Evolutionary conservation across 176 grass and related monocot species (phyloP).

Genomic region (Thinopyrum elongatum): DNA sequence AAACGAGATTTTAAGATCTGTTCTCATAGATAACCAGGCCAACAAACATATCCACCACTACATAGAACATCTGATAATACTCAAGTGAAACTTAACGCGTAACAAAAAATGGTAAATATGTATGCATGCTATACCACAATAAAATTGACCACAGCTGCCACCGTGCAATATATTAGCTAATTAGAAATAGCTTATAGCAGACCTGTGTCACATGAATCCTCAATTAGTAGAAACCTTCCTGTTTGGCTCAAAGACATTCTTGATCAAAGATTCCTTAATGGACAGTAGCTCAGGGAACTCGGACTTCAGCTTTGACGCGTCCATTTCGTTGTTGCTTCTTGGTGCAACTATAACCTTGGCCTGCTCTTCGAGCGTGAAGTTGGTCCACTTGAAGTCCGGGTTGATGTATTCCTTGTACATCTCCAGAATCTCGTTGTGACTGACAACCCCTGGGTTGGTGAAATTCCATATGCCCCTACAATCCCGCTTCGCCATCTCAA

Average conservation of each 20-base stretch:
- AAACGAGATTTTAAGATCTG: neutral
- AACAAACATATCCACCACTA: neutral
- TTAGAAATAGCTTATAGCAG: neutral
- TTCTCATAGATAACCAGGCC: neutral
- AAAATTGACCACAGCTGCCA: conserved; percentile 15
- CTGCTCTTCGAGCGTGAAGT: neutral
- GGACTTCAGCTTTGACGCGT: neutral
- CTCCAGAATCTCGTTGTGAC: neutral
- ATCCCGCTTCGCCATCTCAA: neutral
- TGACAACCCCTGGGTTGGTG: neutral
- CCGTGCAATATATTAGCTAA: conserved; percentile 6
- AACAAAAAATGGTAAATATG: neutral
- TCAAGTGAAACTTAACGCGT: neutral
- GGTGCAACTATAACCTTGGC: neutral
- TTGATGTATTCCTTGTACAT: neutral
- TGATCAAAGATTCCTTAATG: neutral
- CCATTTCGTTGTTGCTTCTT: neutral
- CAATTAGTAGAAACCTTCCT: conserved; percentile 8
- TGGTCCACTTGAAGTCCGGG: neutral
- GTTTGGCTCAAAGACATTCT: neutral
- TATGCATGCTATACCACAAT: neutral
- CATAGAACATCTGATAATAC: neutral
- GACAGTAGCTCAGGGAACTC: neutral
- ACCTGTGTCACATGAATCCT: neutral
- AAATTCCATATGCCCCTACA: neutral